phyloP scores from a whole-genome alignment of 305 asterid genomes.

The Fraxinus floribunda region DNA sequence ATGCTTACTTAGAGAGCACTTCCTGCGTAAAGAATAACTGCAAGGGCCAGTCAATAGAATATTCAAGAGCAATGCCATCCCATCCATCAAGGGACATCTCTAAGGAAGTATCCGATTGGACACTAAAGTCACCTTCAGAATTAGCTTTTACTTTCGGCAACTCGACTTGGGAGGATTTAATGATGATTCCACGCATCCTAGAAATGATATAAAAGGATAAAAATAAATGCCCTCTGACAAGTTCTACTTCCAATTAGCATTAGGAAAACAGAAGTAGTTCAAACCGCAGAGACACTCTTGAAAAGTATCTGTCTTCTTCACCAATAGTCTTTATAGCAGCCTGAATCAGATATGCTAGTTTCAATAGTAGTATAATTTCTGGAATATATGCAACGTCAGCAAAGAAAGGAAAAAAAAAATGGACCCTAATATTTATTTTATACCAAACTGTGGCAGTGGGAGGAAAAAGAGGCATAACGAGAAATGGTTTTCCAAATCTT shows the following conservation, averaged over 20 bases:
- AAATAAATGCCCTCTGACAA: neutral
- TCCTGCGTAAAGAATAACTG: constrained; percentile 92
- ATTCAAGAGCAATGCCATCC: constrained; percentile 95
- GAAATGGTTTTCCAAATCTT: constrained; percentile 15
- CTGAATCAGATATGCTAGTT: constrained; percentile 44
- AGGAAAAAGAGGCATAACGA: constrained; percentile 9
- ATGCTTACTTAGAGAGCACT: constrained; percentile 86
- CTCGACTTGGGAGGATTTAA: constrained; percentile 66
- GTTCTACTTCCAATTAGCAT: constrained; percentile 14
- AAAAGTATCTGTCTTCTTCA: constrained; percentile 87
- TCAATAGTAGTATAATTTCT: constrained; percentile 25
- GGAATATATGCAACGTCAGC: constrained; percentile 19
- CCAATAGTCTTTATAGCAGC: constrained; percentile 94
- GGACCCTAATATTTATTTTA: neutral
- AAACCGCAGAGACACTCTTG: constrained; percentile 84
- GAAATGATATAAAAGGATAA: constrained; percentile 26
- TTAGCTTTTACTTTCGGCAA: constrained; percentile 61
- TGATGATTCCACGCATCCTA: constrained; percentile 75
- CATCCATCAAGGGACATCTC: constrained; percentile 87
- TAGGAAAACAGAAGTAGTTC: constrained; percentile 23
- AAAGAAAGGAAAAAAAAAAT: neutral
- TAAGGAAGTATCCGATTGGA: constrained; percentile 53
- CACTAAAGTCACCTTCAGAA: constrained; percentile 61
- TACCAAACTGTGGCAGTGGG: constrained; percentile 4
- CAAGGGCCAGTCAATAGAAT: constrained; percentile 95